These are phyloP conservation scores for Amylostereum areolatum DNA, from an alignment of 1,284 basidiomycete genomes.

Conservation along the genomic window DNA sequence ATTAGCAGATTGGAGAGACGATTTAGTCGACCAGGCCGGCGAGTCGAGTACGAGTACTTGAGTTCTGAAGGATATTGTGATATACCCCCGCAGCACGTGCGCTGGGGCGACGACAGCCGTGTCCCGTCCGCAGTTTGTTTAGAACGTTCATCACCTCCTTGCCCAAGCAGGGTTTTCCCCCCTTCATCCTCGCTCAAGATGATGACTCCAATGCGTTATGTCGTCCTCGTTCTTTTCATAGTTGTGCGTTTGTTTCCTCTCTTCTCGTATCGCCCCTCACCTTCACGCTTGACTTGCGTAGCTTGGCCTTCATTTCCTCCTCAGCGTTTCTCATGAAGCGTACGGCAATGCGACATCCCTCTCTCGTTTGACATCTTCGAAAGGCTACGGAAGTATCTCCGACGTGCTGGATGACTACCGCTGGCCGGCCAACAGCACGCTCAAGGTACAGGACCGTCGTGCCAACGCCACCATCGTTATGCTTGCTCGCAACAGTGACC, in stretches of 20 bases:
- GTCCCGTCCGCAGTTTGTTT: too few species aligned
- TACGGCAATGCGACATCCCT: slow-evolving; percentile 59
- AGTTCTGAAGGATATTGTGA: too few species aligned
- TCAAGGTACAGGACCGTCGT: slow-evolving; percentile 36
- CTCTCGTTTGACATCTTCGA: slow-evolving; percentile 34
- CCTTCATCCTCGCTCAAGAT: slow-evolving; percentile 31
- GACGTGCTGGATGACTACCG: slow-evolving; percentile 49
- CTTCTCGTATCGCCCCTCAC: background rate
- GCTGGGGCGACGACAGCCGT: too few species aligned
- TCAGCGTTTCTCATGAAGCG: slow-evolving; percentile 57
- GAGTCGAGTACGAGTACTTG: too few species aligned
- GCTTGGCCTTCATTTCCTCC: slow-evolving; percentile 61
- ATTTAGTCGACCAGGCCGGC: too few species aligned
- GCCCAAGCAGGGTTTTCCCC: too few species aligned
- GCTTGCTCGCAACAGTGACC: slow-evolving; percentile 75
- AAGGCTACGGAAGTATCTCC: slow-evolving; percentile 18
- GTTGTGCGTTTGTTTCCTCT: slow-evolving; percentile 37
- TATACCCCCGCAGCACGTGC: too few species aligned
- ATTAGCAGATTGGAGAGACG: too few species aligned
- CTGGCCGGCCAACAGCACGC: slow-evolving; percentile 29
- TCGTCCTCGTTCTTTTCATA: slow-evolving; percentile 50
- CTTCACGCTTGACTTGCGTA: slow-evolving; percentile 18
- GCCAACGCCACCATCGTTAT: slow-evolving; percentile 82
- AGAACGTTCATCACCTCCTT: too few species aligned
- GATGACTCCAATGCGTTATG: slow-evolving; percentile 69